Evolutionary conservation across 352 stramenopile species (phyloP).

Genomic region (Blastocystis hominis): DNA sequence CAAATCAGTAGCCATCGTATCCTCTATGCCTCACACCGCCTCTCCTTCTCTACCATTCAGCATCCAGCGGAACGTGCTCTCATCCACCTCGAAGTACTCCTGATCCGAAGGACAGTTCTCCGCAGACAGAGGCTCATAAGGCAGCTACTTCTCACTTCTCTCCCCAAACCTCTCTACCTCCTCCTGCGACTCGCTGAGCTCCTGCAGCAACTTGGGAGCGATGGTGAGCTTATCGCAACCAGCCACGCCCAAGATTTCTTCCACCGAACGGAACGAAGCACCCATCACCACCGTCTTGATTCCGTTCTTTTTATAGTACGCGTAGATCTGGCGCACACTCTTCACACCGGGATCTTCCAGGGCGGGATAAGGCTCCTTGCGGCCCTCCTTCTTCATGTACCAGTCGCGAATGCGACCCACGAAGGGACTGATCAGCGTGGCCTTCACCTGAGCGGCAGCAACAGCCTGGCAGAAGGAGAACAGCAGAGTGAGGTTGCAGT

Average conservation of each 20-base stretch:
- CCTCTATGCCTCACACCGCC: slow-evolving; percentile 63
- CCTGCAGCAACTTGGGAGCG: slow-evolving; percentile 81
- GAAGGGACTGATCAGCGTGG: slow-evolving; percentile 88
- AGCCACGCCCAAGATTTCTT: slow-evolving; percentile 88
- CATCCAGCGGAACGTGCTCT: slow-evolving; percentile 90
- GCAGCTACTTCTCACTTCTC: slow-evolving; percentile 49
- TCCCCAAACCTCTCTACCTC: slow-evolving; percentile 55
- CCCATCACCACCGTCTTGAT: slow-evolving; percentile 89
- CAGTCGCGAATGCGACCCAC: slow-evolving; percentile 92
- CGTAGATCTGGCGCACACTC: slow-evolving; percentile 87
- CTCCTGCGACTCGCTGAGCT: slow-evolving; percentile 72
- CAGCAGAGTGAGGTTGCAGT: slow-evolving; percentile 95
- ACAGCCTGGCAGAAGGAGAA: slow-evolving; percentile 93
- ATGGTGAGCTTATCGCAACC: slow-evolving; percentile 95
- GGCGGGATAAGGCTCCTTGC: slow-evolving; percentile 76
- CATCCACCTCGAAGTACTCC: slow-evolving; percentile 71
- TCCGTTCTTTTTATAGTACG: slow-evolving; percentile 95
- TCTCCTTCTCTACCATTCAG: slow-evolving; percentile 73
- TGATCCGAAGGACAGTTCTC: slow-evolving; percentile 65
- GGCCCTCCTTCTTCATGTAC: slow-evolving; percentile 79
- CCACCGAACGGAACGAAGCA: slow-evolving; percentile 84
- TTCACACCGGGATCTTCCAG: slow-evolving; percentile 91
- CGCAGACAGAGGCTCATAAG: slow-evolving; percentile 49
- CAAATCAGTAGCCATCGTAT: slow-evolving; percentile 92
- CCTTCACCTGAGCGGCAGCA: slow-evolving; percentile 80